These are phyloP conservation scores for Leptosphaerulina australis DNA, from an alignment of 2,329 filamentous ascomycete species.

Conservation along the genomic window DNA sequence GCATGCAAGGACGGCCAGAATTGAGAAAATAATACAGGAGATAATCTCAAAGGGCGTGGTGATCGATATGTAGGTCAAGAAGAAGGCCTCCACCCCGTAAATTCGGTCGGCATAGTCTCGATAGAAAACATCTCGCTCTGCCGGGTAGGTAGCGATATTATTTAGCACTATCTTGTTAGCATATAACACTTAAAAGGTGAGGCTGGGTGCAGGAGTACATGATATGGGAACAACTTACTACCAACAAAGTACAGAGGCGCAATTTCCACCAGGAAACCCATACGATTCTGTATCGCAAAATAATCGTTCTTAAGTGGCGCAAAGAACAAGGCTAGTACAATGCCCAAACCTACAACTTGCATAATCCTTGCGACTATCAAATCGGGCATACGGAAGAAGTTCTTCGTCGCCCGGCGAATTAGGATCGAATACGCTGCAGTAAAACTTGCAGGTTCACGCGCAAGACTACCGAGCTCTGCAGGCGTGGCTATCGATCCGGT, in stretches of 20 bases:
- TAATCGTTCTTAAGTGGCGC: constrained; percentile 73
- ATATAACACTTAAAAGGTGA: neutral
- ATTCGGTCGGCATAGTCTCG: constrained; percentile 75
- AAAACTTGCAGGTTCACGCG: constrained; percentile 68
- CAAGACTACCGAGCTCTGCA: constrained; percentile 72
- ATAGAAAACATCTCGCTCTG: constrained; percentile 77
- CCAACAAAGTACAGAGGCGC: constrained; percentile 75
- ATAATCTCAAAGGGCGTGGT: constrained; percentile 75
- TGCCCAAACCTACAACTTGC: constrained; percentile 47
- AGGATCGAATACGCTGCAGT: constrained; percentile 69
- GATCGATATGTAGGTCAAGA: constrained; percentile 70
- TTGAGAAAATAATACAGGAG: constrained; percentile 68
- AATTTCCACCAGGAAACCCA: constrained; percentile 76
- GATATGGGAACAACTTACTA: constrained; percentile 44
- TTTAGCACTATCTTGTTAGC: constrained; percentile 63
- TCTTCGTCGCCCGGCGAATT: constrained; percentile 70
- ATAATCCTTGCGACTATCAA: constrained; percentile 46
- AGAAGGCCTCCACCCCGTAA: constrained; percentile 73
- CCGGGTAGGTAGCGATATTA: constrained; percentile 75
- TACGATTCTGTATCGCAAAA: constrained; percentile 71
- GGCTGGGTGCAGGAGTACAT: too few species aligned
- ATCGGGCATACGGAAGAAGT: constrained; percentile 54
- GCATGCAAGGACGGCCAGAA: constrained; percentile 68
- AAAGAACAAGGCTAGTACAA: constrained; percentile 60
- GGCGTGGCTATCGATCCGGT: constrained; percentile 63